Conservation (phyloP, 495 filamentous ascomycete genomes). For the Daldinia childiae region DNA sequence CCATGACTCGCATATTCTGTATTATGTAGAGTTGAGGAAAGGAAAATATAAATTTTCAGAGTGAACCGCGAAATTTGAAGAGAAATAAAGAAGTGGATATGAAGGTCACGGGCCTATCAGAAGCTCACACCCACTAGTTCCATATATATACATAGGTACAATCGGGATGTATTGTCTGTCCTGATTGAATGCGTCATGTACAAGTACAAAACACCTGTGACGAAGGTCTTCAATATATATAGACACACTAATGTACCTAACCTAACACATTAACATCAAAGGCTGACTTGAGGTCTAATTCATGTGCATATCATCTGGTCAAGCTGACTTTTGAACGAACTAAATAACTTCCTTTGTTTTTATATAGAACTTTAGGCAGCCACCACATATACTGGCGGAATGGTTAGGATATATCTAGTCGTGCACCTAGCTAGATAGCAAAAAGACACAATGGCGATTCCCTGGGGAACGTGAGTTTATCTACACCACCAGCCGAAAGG, state of each 20-base stretch:
- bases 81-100: slow-evolving; percentile 23
- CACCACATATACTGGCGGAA: slow-evolving; percentile 13
- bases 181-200: slow-evolving; percentile 22
- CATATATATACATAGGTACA: background rate
- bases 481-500: background rate
- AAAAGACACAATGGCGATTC: slow-evolving; percentile 48
- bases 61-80: slow-evolving; percentile 12
- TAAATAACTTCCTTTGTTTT: background rate
- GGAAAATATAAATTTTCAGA: background rate
- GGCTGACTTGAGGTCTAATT: background rate
- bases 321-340: slow-evolving; percentile 16
- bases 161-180: slow-evolving; percentile 6
- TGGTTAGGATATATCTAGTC: slow-evolving; percentile 23
- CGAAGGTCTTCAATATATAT: background rate
- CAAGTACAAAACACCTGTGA: slow-evolving; percentile 21
- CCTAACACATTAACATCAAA: background rate
- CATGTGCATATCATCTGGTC: slow-evolving; percentile 11
- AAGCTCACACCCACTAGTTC: background rate
- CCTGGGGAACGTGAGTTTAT: slow-evolving; percentile 60
- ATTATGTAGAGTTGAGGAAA: background rate
- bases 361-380: background rate
- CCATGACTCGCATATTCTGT: background rate
- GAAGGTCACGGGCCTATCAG: slow-evolving; percentile 1
- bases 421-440: slow-evolving; percentile 3
- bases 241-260: no score